Percentiles rank a stretch among this genome's conserved stretches.
Conservation (phyloP, 768 basidiomycete genomes). For the Lactarius quietus region DNA sequence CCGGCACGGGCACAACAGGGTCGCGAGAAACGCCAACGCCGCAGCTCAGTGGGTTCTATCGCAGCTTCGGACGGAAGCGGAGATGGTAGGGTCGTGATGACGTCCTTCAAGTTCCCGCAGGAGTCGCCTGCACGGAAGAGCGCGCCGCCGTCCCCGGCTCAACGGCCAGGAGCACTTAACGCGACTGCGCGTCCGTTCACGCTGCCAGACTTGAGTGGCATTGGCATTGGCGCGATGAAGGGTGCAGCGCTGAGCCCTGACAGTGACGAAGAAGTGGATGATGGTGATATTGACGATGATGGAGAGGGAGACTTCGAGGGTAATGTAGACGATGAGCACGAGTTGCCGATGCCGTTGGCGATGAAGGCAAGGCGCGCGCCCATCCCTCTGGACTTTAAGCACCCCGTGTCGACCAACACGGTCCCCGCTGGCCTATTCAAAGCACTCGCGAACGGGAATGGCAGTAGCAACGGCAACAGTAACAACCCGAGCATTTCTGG, state of each 20-base stretch:
- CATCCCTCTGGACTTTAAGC: slow-evolving; percentile 75
- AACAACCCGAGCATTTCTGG: not conserved
- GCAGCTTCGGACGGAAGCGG: slow-evolving; percentile 48
- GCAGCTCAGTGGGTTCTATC: slow-evolving; percentile 40
- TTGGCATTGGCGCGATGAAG: slow-evolving; percentile 26
- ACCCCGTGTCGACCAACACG: slow-evolving; percentile 61
- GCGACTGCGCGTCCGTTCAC: slow-evolving; percentile 58
- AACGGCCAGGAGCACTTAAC: slow-evolving; percentile 35
- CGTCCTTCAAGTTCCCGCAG: slow-evolving; percentile 74
- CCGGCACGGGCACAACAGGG: slow-evolving; percentile 53
- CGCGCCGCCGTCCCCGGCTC: slow-evolving; percentile 39
- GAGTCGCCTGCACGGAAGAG: slow-evolving; percentile 51
- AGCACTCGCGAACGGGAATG: slow-evolving; percentile 48
- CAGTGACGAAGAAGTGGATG: slow-evolving; percentile 14
- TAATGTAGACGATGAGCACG: slow-evolving; percentile 26
- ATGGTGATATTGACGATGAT: slow-evolving; percentile 28
- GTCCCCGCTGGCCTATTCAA: slow-evolving; percentile 87
- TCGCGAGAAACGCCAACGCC: slow-evolving; percentile 73
- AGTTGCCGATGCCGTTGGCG: slow-evolving; percentile 35
- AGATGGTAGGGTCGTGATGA: slow-evolving; percentile 49
- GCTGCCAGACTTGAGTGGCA: slow-evolving; percentile 56
- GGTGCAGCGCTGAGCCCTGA: not conserved
- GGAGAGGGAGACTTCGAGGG: slow-evolving; percentile 24
- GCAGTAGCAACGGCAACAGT: slow-evolving; percentile 26
- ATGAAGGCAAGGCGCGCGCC: slow-evolving; percentile 60